Conservation (phyloP, 2,329 filamentous ascomycete species). For the Pseudogymnoascus sp. region DNA sequence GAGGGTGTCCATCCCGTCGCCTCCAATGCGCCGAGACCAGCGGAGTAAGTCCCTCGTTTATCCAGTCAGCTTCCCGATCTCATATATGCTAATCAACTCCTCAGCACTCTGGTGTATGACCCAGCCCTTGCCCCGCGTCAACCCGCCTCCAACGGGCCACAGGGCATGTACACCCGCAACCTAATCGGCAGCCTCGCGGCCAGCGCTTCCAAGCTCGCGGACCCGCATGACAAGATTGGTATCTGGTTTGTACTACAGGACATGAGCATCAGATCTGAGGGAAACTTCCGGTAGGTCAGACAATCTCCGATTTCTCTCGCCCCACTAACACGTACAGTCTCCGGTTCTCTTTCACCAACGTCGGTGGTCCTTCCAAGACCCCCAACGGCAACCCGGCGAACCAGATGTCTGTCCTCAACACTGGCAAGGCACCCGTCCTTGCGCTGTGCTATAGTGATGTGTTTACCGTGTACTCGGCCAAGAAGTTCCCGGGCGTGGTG, state of each 20-base stretch:
- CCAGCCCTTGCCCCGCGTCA: constrained; percentile 13
- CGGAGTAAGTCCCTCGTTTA: neutral
- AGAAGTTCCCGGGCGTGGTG: constrained; percentile 96
- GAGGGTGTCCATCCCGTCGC: constrained; percentile 10
- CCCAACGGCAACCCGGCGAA: constrained; percentile 30
- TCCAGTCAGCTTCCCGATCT: constrained; percentile 14
- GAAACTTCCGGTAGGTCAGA: constrained; percentile 65
- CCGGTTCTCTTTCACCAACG: constrained; percentile 73
- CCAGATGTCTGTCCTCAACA: constrained; percentile 50
- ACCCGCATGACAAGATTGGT: constrained; percentile 70
- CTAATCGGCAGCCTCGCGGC: constrained; percentile 86
- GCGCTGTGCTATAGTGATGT: constrained; percentile 78
- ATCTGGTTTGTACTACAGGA: constrained; percentile 98
- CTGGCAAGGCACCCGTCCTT: constrained; percentile 69
- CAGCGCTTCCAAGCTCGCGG: constrained; percentile 76
- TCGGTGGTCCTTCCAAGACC: constrained; percentile 46
- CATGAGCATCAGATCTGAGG: constrained; percentile 87
- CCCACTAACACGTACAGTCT: constrained; percentile 35
- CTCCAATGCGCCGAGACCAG: constrained; percentile 8
- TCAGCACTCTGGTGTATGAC: neutral
- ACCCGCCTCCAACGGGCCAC: constrained; percentile 37
- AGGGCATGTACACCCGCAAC: constrained; percentile 89
- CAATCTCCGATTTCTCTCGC: neutral
- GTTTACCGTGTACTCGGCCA: constrained; percentile 92
- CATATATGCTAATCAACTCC: neutral